Evolutionary conservation across 1,284 basidiomycete genomes (phyloP).

Genomic region (Malassezia cuniculi): DNA sequence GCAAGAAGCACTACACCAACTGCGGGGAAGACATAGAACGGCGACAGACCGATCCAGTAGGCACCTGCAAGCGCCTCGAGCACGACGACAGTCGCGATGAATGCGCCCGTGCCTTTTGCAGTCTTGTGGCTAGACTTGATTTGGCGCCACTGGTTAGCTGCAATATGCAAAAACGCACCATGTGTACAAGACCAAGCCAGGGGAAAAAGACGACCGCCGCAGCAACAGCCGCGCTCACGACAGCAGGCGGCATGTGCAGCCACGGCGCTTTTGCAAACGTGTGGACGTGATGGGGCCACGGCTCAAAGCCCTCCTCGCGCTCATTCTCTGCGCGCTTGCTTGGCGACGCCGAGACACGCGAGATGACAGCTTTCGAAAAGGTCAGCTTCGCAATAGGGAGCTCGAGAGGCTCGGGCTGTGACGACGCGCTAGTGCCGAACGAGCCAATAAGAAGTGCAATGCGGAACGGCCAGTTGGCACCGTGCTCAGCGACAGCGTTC

Average conservation of each 20-base stretch:
- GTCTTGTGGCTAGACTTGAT: not conserved
- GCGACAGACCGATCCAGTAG: constrained; percentile 9
- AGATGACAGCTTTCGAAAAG: not conserved
- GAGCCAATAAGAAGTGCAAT: constrained; percentile 5
- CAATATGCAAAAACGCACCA: constrained; percentile 1
- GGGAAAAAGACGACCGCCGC: constrained; percentile 1
- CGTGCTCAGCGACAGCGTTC: not conserved
- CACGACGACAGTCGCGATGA: not conserved
- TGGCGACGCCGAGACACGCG: not conserved
- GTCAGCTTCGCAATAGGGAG: constrained; percentile 5
- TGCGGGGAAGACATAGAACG: constrained; percentile 1
- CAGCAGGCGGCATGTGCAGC: constrained; percentile 11
- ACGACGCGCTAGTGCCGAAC: constrained; percentile 1
- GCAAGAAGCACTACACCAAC: not conserved
- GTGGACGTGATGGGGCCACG: constrained; percentile 3
- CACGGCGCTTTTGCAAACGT: constrained; percentile 13
- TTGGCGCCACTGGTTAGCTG: not conserved
- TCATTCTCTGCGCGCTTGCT: constrained; percentile 1
- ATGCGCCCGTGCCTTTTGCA: not conserved
- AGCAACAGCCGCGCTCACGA: not conserved
- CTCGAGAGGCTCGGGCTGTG: not conserved
- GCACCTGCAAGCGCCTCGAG: constrained; percentile 2
- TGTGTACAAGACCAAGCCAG: constrained; percentile 2
- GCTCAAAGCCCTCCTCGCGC: constrained; percentile 6
- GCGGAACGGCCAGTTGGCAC: not conserved